Evolutionary conservation across 257 asterid genomes (phyloP), one percentile per base, ranked within the genome.

Genomic region (Plantago major): DNA sequence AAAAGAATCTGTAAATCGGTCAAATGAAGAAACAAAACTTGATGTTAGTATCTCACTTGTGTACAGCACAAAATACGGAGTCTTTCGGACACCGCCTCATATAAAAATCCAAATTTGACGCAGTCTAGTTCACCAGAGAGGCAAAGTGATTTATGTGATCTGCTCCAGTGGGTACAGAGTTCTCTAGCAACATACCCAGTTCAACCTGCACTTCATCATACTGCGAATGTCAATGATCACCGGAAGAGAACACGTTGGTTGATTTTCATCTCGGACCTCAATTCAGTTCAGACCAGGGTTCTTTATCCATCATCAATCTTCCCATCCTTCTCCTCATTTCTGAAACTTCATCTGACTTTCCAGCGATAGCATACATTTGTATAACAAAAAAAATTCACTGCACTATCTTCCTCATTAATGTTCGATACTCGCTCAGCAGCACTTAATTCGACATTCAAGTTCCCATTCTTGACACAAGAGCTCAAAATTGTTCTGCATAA

Each of bases 211-310:
- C 38, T 33, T 81, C 92, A 37, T 54, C 66, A 42, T 54, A 54
- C 45, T 69, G 76, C 46, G 46, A 47, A 52, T 81, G 83, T 1
- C 80, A 67, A 59, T 67, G 78, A 75, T 84, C 95, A 8, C 89
- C 83, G 0, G 80, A 81, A 65, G 77, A 78, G 71, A 87, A 89
- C 22, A 78, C 81, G 9, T 76, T 79, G 12, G 79, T n/a, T n/a
- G n/a, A n/a, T n/a, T 52, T 65, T 47, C 48, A 55, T 80, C 78
- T 52, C 9, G 45, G 3, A 75, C 74, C 71, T 86, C 89, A 62
- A 79, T 76, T 90, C 96, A 91, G 75, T 95, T 88, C 13, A 86
- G 53, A 48, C 98, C 98, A 0, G 90, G 90, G 11, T n/a, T 84
- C 88, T 68, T n/a, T n/a, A n/a, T n/a, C n/a, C 65, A 68, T 12